Percentiles rank a stretch among this genome's conserved stretches.
phyloP scores from a whole-genome alignment of 2,329 filamentous ascomycete genomes.

The Penicillium sp. region DNA sequence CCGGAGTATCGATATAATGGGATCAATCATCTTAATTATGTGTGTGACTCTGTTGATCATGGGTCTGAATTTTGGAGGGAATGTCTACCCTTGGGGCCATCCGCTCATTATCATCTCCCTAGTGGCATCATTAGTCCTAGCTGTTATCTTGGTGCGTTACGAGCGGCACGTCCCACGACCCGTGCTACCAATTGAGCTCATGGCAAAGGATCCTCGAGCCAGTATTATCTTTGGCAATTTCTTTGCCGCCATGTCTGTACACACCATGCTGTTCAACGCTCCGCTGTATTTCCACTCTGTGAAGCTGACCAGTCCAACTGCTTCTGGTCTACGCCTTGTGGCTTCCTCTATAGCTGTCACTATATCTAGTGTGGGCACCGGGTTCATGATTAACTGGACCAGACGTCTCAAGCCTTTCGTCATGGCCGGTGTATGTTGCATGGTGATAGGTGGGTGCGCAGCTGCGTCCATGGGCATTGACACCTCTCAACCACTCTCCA shows the following conservation, averaged over 20 bases:
- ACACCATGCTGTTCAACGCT: constrained; percentile 64
- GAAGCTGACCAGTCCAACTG: constrained; percentile 65
- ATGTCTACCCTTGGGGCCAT: constrained; percentile 51
- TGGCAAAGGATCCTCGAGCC: constrained; percentile 47
- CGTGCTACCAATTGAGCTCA: constrained; percentile 50
- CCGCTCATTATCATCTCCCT: constrained; percentile 50
- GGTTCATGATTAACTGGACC: constrained; percentile 61
- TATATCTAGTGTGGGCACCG: constrained; percentile 54
- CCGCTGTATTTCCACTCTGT: constrained; percentile 77
- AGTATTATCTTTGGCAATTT: constrained; percentile 53
- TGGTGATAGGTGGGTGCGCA: constrained; percentile 52
- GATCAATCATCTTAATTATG: constrained; percentile 47
- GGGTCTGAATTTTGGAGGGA: constrained; percentile 53
- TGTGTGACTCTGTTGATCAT: constrained; percentile 51
- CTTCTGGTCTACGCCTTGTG: constrained; percentile 69
- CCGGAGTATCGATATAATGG: constrained; percentile 50
- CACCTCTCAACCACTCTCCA: constrained; percentile 54
- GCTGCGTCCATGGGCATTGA: constrained; percentile 52
- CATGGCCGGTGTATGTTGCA: constrained; percentile 48
- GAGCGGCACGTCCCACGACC: constrained; percentile 46
- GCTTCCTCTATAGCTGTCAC: constrained; percentile 60
- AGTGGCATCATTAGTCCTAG: constrained; percentile 38
- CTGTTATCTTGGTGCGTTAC: constrained; percentile 41
- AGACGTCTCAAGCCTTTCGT: constrained; percentile 60
- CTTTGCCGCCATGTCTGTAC: constrained; percentile 49